Conservation (phyloP, 2,329 filamentous ascomycete genomes). For the Leptodontidium sp. region DNA sequence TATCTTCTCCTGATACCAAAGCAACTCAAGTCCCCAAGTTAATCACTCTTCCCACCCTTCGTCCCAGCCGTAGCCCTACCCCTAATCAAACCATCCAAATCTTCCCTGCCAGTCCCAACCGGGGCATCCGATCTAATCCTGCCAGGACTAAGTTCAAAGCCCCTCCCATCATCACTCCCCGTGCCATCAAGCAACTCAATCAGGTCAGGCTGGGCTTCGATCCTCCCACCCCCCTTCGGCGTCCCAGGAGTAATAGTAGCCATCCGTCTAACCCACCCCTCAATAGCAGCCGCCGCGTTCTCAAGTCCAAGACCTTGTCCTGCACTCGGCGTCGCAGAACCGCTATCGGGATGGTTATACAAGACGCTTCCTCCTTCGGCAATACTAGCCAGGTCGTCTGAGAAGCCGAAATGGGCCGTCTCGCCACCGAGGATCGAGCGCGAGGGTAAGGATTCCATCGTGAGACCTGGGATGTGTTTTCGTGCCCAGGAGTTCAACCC, state of each 20-base stretch:
- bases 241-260: conserved; percentile 68
- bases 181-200: conserved; percentile 75
- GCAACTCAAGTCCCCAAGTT: not conserved
- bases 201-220: conserved; percentile 63
- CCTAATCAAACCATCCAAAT: conserved; percentile 30
- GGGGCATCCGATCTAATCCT: conserved; percentile 32
- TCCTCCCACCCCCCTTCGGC: conserved; percentile 52
- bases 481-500: conserved; percentile 84
- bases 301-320: conserved; percentile 65
- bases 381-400: conserved; percentile 50
- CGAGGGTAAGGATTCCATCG: conserved; percentile 71
- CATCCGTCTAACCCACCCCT: conserved; percentile 88
- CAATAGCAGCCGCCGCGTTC: conserved; percentile 85
- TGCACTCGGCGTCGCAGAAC: conserved; percentile 23
- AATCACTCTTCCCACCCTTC: conserved; percentile 42
- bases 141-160: conserved; percentile 43
- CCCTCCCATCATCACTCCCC: conserved; percentile 61
- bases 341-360: conserved; percentile 44
- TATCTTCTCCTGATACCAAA: not conserved
- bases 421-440: conserved; percentile 71
- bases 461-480: conserved; percentile 81
- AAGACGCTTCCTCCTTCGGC: conserved; percentile 52
- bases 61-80: conserved; percentile 31
- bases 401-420: conserved; percentile 63
- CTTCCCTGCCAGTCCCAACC: conserved; percentile 37